Percentiles rank a stretch among this genome's conserved stretches.
Evolutionary conservation across 1,139 yeast species (phyloP).

Genomic region (Blastobotrys proliferans): DNA sequence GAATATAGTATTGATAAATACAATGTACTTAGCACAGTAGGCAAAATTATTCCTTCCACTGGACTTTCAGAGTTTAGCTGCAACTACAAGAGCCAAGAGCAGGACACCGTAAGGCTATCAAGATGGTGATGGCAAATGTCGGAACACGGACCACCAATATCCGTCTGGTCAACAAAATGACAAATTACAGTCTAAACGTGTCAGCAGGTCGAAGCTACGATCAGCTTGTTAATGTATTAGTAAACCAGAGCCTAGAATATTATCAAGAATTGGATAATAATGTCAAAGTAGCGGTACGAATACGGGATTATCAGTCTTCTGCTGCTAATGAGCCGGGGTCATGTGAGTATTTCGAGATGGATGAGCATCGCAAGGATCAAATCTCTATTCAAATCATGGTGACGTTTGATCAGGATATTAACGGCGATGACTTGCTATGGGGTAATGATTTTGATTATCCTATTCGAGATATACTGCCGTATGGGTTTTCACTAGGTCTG

Average conservation of each 20-base stretch:
- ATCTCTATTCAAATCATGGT: constrained; percentile 32
- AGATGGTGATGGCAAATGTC: too few species aligned
- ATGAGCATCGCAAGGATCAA: constrained; percentile 25
- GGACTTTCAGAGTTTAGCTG: too few species aligned
- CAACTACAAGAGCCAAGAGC: too few species aligned
- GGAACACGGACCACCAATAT: too few species aligned
- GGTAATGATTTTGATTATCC: constrained; percentile 69
- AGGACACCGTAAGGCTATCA: too few species aligned
- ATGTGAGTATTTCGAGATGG: constrained; percentile 24
- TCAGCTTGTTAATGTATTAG: constrained; percentile 2
- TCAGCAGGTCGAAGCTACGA: constrained; percentile 7
- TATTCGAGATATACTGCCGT: constrained; percentile 58
- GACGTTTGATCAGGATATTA: constrained; percentile 37
- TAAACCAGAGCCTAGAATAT: constrained; percentile 1
- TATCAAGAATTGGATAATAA: constrained; percentile 12
- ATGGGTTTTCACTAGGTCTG: constrained; percentile 52
- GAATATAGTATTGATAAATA: too few species aligned
- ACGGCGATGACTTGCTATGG: constrained; percentile 52
- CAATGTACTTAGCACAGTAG: too few species aligned
- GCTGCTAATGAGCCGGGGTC: constrained; percentile 14
- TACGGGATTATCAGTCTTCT: constrained; percentile 19
- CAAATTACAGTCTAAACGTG: constrained; percentile 1
- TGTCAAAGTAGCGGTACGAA: constrained; percentile 24
- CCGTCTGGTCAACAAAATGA: neutral
- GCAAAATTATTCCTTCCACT: too few species aligned